Conservation (phyloP, 768 basidiomycete genomes). For the Hericium erinaceus region DNA sequence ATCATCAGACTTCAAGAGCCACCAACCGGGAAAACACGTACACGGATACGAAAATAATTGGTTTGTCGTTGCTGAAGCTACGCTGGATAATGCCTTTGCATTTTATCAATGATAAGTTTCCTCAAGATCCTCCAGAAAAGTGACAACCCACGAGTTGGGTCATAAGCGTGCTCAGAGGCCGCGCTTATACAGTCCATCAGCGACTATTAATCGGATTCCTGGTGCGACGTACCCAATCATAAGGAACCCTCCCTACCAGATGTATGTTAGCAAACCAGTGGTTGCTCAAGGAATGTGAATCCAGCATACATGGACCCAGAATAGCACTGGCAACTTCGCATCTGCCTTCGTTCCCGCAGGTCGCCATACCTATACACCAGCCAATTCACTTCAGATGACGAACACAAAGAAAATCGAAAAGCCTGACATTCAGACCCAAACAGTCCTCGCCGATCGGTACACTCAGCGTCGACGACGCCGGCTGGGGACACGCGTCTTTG, state of each 20-base stretch:
- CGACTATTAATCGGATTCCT: neutral
- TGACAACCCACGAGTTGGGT: neutral
- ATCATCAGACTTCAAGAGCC: neutral
- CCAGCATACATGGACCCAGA: conserved; percentile 26
- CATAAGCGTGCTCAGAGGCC: neutral
- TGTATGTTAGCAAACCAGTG: neutral
- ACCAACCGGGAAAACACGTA: neutral
- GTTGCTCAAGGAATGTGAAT: neutral
- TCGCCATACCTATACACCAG: conserved; percentile 20
- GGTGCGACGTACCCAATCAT: neutral
- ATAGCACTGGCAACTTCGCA: conserved; percentile 22
- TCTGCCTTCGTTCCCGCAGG: conserved; percentile 17
- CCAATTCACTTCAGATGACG: neutral
- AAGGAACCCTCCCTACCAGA: neutral
- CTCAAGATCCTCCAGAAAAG: neutral
- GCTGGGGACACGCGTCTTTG: conserved; percentile 49
- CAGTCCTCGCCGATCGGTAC: conserved; percentile 45
- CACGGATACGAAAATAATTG: neutral
- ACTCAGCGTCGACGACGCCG: conserved; percentile 24
- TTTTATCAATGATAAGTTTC: neutral
- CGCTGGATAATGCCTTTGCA: neutral
- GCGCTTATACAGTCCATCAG: neutral
- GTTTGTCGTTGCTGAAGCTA: neutral
- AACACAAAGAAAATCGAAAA: neutral
- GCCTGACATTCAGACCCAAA: conserved; percentile 40